Evolutionary conservation across 1,284 basidiomycete genomes (phyloP), one percentile per base, ranked within the genome.

Genomic region (Cutaneotrichosporon sp.): DNA sequence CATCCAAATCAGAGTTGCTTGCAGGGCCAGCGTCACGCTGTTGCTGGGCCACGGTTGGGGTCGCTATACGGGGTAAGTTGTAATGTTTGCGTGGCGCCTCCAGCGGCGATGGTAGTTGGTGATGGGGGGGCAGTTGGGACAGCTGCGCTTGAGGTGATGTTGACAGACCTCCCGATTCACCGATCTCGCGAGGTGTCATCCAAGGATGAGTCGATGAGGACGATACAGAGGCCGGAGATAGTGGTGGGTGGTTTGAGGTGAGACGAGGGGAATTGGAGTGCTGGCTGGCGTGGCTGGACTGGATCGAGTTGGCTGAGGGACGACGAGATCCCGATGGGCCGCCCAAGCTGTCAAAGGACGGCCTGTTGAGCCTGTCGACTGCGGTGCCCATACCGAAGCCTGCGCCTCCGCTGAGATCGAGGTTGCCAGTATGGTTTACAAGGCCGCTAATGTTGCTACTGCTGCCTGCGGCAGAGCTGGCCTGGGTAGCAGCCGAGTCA

Each of bases 1-100:
- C 46, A 6, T 49, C 61, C 27, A 25, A n/a, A 38, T 33, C 37
- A 19, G 27, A 22, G 24, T 11, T 24, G 38, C 38, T 26, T 16
- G 38, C 14, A 11, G 38, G 16, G 7, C 38, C 22, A 14, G 14
- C 24, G 38, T 19, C 41, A 16, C 19, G 37, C 54, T 32, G 41
- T 39, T 19, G 50, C 55, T 29, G 48, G 54, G 42, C 53, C n/a
- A n/a, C n/a, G n/a, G 29, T 10, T 10, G 29, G 29, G 29, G 52
- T 31, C 48, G 64, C 11, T 56, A 66, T 44, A 56, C 64, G 53
- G 54, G 67, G 51, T 52, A 59, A 24, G 60, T 63, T 46, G 60
- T 26, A n/a, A 19, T 39, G 19, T 25, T 31, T 49, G 25, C 34
- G 24, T 20, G 29, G 44, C 27, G 19, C 17, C 3, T 26, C 45